Evolutionary conservation across 108 stramenopile genomes (phyloP).

Genomic region (Cyclotella baltica): DNA sequence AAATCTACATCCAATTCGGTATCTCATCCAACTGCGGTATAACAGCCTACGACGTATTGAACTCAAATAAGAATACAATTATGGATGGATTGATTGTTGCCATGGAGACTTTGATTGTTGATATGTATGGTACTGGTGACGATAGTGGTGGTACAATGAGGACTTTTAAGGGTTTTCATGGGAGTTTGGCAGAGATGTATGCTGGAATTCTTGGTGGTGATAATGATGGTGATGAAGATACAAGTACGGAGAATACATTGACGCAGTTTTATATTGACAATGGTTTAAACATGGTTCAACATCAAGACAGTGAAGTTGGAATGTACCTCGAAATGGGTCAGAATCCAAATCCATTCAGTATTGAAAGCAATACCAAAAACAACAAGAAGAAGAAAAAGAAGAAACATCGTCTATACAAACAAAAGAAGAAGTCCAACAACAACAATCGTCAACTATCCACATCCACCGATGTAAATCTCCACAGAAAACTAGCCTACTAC

Average conservation of each 20-base stretch:
- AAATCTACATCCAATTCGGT: slow-evolving; percentile 1
- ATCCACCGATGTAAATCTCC: background rate
- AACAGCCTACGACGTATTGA: slow-evolving; percentile 41
- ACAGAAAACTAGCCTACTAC: slow-evolving; percentile 55
- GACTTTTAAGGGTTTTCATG: slow-evolving; percentile 8
- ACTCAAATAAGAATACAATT: slow-evolving; percentile 35
- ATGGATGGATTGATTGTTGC: slow-evolving; percentile 35
- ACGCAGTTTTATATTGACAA: background rate
- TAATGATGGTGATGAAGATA: background rate
- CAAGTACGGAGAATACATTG: background rate
- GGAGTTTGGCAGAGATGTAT: slow-evolving; percentile 5
- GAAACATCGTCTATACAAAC: background rate
- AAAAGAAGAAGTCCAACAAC: background rate
- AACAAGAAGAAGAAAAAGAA: slow-evolving; percentile 10
- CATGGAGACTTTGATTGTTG: slow-evolving; percentile 23
- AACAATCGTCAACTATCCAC: background rate
- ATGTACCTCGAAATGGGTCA: background rate
- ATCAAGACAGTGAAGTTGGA: background rate
- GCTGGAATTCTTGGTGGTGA: background rate
- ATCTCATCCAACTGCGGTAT: slow-evolving; percentile 52
- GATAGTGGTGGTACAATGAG: slow-evolving; percentile 6
- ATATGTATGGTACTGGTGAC: slow-evolving; percentile 33
- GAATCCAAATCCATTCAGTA: background rate
- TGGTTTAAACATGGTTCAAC: background rate
- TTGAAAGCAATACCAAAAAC: background rate